These are phyloP conservation scores for Daldinia vernicosa DNA, from an alignment of 495 filamentous ascomycete genomes.

Conservation along the genomic window DNA sequence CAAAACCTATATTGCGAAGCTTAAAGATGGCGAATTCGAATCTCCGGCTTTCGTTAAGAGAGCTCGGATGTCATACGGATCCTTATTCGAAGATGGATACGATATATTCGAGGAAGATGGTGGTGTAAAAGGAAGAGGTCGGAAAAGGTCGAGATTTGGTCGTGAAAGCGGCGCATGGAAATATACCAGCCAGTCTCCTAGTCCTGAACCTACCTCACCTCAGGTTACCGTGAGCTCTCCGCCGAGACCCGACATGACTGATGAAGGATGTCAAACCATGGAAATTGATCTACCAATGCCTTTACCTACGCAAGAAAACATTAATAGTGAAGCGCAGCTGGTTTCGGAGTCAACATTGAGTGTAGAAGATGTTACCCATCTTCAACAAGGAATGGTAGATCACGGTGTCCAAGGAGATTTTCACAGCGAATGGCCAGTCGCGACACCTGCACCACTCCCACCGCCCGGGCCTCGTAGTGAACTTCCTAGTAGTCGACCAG, in stretches of 20 bases:
- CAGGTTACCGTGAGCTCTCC: slow-evolving; percentile 14
- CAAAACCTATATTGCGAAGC: slow-evolving; percentile 21
- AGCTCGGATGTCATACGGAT: slow-evolving; percentile 67
- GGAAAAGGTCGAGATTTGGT: slow-evolving; percentile 78
- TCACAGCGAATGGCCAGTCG: slow-evolving; percentile 14
- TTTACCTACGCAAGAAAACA: slow-evolving; percentile 1
- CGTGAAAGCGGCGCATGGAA: slow-evolving; percentile 74
- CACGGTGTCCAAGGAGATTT: slow-evolving; percentile 27
- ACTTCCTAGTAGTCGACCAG: slow-evolving; percentile 3
- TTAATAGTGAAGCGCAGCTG: background rate
- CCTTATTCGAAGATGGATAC: slow-evolving; percentile 64
- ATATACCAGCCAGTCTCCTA: slow-evolving; percentile 71
- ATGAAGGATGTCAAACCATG: slow-evolving; percentile 59
- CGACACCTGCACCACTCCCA: slow-evolving; percentile 4
- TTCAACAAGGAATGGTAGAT: slow-evolving; percentile 30
- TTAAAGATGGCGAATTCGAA: slow-evolving; percentile 61
- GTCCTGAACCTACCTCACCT: slow-evolving; percentile 61
- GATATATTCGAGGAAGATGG: slow-evolving; percentile 79
- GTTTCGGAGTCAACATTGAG: slow-evolving; percentile 1
- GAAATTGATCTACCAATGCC: slow-evolving; percentile 48
- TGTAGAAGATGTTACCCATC: slow-evolving; percentile 9
- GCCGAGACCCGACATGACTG: slow-evolving; percentile 48
- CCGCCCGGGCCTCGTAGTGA: slow-evolving; percentile 1
- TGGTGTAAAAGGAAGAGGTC: slow-evolving; percentile 69
- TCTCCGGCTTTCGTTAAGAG: slow-evolving; percentile 83